These are phyloP conservation scores for Alternaria dauci DNA, from an alignment of 2,329 filamentous ascomycete genomes.

Conservation along the genomic window DNA sequence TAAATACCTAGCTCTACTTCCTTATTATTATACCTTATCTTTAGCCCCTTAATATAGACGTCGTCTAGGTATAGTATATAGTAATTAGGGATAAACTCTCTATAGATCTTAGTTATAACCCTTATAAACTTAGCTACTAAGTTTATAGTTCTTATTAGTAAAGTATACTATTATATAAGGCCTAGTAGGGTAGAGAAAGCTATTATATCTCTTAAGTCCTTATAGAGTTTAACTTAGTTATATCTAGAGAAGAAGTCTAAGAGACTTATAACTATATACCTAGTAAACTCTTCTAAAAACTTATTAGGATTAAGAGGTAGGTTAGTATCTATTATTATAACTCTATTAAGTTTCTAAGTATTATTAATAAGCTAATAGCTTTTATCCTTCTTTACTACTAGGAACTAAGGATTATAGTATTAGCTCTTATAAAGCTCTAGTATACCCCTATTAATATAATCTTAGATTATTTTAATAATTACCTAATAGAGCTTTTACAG, in stretches of 20 bases:
- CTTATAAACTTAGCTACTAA: no score
- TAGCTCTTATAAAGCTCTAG: not conserved
- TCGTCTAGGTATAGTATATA: no score
- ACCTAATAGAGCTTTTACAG: not conserved
- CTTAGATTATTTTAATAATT: not conserved
- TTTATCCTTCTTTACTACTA: not conserved
- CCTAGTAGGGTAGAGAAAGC: no score
- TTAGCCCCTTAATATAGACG: no score
- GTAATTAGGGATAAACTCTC: no score
- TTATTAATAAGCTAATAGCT: not conserved
- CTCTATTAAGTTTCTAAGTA: not conserved
- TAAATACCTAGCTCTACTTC: no score
- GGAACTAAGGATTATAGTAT: not conserved
- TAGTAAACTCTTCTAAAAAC: not conserved
- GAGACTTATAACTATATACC: not conserved
- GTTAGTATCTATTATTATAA: no score
- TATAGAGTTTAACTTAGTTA: not conserved
- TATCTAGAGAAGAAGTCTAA: not conserved
- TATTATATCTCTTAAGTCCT: no score
- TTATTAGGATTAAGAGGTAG: not conserved
- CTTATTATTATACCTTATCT: no score
- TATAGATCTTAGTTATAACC: no score
- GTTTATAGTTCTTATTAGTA: no score
- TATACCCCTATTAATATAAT: not conserved
- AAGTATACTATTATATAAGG: no score